phyloP scores from a whole-genome alignment of 2,329 filamentous ascomycete genomes.

The Colletotrichum spinosum region DNA sequence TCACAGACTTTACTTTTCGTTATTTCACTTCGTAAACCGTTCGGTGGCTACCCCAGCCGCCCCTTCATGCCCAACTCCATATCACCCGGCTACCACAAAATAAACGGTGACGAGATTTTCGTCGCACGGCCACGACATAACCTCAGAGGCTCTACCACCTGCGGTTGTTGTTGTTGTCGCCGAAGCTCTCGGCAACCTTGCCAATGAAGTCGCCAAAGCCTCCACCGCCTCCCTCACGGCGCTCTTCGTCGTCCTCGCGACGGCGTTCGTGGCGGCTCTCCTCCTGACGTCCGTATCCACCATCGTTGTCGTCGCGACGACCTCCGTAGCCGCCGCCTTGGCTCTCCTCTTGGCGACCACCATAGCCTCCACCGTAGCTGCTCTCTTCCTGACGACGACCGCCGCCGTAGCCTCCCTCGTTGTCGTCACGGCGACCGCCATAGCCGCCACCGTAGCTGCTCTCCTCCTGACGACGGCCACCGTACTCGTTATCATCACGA shows the following conservation, averaged over 20 bases:
- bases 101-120: not conserved
- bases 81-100: slow-evolving; percentile 6
- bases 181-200: slow-evolving; percentile 37
- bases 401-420: slow-evolving; percentile 40
- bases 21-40: slow-evolving; percentile 19
- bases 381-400: slow-evolving; percentile 27
- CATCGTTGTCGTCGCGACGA: slow-evolving; percentile 39
- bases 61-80: slow-evolving; percentile 13
- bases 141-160: slow-evolving; percentile 25
- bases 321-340: slow-evolving; percentile 38
- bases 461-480: slow-evolving; percentile 41
- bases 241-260: slow-evolving; percentile 33
- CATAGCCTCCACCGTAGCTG: slow-evolving; percentile 14
- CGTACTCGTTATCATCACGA: slow-evolving; percentile 24
- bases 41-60: slow-evolving; percentile 10
- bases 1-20: slow-evolving; percentile 26
- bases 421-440: slow-evolving; percentile 40
- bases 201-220: slow-evolving; percentile 40
- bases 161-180: slow-evolving; percentile 36
- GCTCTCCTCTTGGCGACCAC: slow-evolving; percentile 38
- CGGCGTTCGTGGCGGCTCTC: slow-evolving; percentile 38
- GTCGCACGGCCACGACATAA: slow-evolving; percentile 5
- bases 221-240: slow-evolving; percentile 34
- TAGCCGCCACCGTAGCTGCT: slow-evolving; percentile 38
- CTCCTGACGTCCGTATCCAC: slow-evolving; percentile 35